Evolutionary conservation across 495 filamentous ascomycete species (phyloP), one percentile per base, ranked within the genome.

Genomic region (Aspergillus funiculosus): DNA sequence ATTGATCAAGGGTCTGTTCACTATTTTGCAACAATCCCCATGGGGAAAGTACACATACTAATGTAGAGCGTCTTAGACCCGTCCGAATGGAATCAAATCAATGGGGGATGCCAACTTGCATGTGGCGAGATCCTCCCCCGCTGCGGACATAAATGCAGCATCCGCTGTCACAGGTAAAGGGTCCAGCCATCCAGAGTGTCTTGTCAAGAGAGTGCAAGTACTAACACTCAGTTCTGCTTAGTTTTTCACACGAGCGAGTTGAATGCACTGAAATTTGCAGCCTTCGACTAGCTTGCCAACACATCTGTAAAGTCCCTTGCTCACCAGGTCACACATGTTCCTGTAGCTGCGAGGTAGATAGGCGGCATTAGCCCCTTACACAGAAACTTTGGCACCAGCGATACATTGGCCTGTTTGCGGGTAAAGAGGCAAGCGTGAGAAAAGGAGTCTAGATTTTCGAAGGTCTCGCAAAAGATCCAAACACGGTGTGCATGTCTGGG

Each of bases 81-180:
- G 2, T 51, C 54, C 4, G 64, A 70, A 37, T 84, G 80, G 78
- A 64, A 77, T n/a, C 62, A 60, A 24, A 57, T 62, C n/a, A 72
- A 70, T 48, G 71, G 68, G 14, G 74, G 75, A 13, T 85, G 81
- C 48, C 10, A 53, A 8, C 22, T 19, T 8, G 17, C 26, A 1
- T 77, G 73, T 40, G 50, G 35, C 6, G 60, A 59, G 18, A 46
- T 21, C 5, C 48, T 77, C 5, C n/a, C n/a, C n/a, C 5, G 50
- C 2, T 75, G 73, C 41, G 67, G 66, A 13, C 73, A 75, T 37
- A 14, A 26, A 24, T 77, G 73, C 43, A 17, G 37, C 2, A 28
- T 66, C 0, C 39, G 26, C 31, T 77, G 71, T 28, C 71, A 75
- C 42, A 58, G 59, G 63, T 73, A 54, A 51, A 58, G 18, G n/a